Evolutionary conservation across 176 grass and related monocot genomes (phyloP).

Genomic region (Oryza nivara): DNA sequence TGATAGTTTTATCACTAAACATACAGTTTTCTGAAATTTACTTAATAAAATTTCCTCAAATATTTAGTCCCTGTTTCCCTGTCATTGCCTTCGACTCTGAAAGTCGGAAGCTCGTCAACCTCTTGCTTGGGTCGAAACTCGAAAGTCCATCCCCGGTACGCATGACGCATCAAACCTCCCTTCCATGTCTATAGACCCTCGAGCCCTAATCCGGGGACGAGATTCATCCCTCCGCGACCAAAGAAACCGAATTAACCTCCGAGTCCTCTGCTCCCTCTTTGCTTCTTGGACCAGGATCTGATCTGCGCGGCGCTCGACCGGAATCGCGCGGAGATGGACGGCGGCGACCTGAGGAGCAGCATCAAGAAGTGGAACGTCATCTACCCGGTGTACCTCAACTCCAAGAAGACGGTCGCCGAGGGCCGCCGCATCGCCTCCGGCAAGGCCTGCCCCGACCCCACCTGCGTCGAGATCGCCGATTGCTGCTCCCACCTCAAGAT

Average conservation of each 20-base stretch:
- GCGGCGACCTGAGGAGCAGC: constrained; percentile 42
- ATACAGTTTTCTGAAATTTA: too few relatives aligned
- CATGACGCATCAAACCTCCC: too few relatives aligned
- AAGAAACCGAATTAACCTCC: constrained; percentile 8
- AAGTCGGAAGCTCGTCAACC: too few relatives aligned
- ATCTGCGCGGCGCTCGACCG: neutral
- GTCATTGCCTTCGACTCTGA: too few relatives aligned
- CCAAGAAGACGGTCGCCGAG: constrained; percentile 88
- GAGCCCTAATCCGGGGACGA: neutral
- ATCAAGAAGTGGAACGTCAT: constrained; percentile 97
- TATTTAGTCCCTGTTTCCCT: too few relatives aligned
- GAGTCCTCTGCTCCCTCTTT: neutral
- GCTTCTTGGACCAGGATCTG: constrained; percentile 30
- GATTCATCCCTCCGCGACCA: neutral
- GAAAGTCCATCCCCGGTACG: too few relatives aligned
- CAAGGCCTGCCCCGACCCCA: constrained; percentile 91
- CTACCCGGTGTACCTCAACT: constrained; percentile 96
- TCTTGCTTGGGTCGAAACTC: too few relatives aligned
- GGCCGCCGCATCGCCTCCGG: constrained; percentile 70
- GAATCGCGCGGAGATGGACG: constrained; percentile 48
- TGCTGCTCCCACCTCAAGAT: constrained; percentile 86
- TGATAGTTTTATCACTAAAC: too few relatives aligned
- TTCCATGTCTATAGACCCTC: too few relatives aligned
- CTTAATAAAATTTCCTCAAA: too few relatives aligned
- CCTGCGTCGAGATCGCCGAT: constrained; percentile 84